Base-by-base conservation (phyloP, 202 grass and related monocot genomes). In the Sporobolus alterniflorus region DNA sequence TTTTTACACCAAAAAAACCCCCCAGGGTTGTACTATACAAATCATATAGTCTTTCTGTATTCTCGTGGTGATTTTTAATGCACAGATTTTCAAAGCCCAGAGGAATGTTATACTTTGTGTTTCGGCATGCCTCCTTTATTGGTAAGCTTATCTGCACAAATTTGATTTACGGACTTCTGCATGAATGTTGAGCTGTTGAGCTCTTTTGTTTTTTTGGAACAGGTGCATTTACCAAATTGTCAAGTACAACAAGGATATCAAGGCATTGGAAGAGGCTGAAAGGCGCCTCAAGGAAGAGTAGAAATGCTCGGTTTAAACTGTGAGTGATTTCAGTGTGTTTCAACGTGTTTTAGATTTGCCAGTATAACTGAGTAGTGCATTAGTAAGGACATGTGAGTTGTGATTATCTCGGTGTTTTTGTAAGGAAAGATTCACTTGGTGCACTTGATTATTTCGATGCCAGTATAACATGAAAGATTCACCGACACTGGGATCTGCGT, bases 1-100 rank as follows among this genome's bases (percentile, higher is more conserved):
- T 39, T 17, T 8, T 21, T n/a, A n/a, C n/a, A n/a, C n/a, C n/a
- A n/a, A n/a, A n/a, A n/a, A n/a, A n/a, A n/a, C n/a, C n/a, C n/a
- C n/a, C n/a, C n/a, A n/a, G n/a, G n/a, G 18, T 52, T 74, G 20
- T 74, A 20, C 24, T 61, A 4, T 50, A 1, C 59, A n/a, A 42
- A 84, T 32, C 49, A 18, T 76, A 64, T 24, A 11, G 10, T 79
- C 70, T 60, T 11, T 62, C 3, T 73, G 6, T 70, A 46, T 67
- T 60, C 46, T 61, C 57, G 69, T 69, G 20, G 47, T 63, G 28
- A 21, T 42, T 69, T 84, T 77, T 78, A 46, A 81, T 86, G 30
- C 2, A 21, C 91, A 98, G 96, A 92, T 98, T 25, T 98, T 98
- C 80, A 98, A 98, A 89, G 91, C 96, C 56, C 96, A 98, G 80